These are phyloP conservation scores for Helminthosporium solani DNA, from an alignment of 2,329 filamentous ascomycete genomes.

Conservation along the genomic window DNA sequence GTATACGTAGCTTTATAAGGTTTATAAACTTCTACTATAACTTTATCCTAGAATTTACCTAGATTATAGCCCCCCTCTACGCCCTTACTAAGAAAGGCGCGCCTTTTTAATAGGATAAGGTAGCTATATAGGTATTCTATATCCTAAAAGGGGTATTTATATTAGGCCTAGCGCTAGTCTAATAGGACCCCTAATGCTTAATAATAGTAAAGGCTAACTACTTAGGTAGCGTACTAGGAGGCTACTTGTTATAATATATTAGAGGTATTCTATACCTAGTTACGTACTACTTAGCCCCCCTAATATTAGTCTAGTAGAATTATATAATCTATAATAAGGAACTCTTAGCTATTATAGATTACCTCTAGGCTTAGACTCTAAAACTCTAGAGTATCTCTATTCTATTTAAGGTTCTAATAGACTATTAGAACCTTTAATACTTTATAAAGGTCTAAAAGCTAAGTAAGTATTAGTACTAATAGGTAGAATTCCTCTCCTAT, in stretches of 20 bases:
- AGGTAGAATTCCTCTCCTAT: not conserved
- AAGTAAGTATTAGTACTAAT: not conserved
- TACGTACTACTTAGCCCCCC: not conserved
- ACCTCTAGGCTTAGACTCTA: not conserved
- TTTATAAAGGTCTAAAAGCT: not conserved
- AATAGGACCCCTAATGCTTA: not conserved
- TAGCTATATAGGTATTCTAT: not conserved
- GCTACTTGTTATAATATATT: not conserved
- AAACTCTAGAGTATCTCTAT: not conserved
- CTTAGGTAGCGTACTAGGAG: not conserved
- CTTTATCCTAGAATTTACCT: not conserved
- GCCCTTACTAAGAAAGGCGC: not conserved
- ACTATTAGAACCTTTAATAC: not conserved
- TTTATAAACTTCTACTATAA: conserved; percentile 1
- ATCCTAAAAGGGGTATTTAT: not conserved
- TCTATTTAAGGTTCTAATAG: not conserved
- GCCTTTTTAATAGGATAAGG: not conserved
- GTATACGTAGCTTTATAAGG: not conserved
- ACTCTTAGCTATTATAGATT: not conserved
- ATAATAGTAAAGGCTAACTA: not conserved
- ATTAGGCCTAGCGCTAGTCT: not conserved
- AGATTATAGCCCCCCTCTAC: not conserved
- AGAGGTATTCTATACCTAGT: not conserved
- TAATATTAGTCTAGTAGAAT: not conserved
- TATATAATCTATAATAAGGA: not conserved